phyloP scores from a whole-genome alignment of 2,329 filamentous ascomycete species.

The Colletotrichum lentis region DNA sequence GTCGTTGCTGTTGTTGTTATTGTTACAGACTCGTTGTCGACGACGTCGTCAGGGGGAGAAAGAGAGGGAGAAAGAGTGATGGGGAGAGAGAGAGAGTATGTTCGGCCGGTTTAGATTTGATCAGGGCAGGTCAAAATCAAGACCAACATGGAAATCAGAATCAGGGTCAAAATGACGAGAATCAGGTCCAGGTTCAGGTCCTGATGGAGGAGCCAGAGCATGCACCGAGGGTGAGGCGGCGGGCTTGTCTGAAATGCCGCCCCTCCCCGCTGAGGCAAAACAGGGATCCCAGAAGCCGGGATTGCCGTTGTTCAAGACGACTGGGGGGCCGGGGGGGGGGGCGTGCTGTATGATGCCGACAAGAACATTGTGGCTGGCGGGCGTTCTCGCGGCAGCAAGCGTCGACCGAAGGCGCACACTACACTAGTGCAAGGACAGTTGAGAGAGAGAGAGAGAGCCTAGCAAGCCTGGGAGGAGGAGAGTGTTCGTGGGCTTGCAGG shows the following conservation, averaged over 20 bases:
- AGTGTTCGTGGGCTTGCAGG: slow-evolving; percentile 12
- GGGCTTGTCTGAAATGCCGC: slow-evolving; percentile 37
- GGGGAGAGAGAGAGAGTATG: no score
- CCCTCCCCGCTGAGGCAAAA: slow-evolving; percentile 31
- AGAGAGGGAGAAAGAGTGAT: no score
- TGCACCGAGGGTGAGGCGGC: slow-evolving; percentile 31
- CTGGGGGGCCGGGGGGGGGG: slow-evolving; percentile 6
- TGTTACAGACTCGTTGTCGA: neutral
- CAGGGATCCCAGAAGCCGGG: slow-evolving; percentile 31
- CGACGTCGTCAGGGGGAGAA: slow-evolving; percentile 16
- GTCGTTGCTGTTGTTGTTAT: slow-evolving; percentile 1
- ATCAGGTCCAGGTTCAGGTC: neutral
- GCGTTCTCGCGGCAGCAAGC: slow-evolving; percentile 16
- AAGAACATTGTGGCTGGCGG: slow-evolving; percentile 1
- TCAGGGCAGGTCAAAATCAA: neutral
- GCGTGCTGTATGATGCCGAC: neutral
- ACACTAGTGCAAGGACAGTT: neutral
- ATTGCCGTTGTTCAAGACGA: slow-evolving; percentile 28
- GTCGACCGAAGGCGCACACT: slow-evolving; percentile 2
- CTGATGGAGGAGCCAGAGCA: slow-evolving; percentile 20
- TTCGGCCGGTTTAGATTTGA: neutral
- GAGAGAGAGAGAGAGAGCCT: no score
- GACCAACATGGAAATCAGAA: slow-evolving; percentile 1
- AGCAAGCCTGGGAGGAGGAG: neutral
- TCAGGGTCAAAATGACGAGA: neutral